Base-by-base conservation (phyloP, 371 early-diverging fungal species). In the Mortierella sp. region DNA sequence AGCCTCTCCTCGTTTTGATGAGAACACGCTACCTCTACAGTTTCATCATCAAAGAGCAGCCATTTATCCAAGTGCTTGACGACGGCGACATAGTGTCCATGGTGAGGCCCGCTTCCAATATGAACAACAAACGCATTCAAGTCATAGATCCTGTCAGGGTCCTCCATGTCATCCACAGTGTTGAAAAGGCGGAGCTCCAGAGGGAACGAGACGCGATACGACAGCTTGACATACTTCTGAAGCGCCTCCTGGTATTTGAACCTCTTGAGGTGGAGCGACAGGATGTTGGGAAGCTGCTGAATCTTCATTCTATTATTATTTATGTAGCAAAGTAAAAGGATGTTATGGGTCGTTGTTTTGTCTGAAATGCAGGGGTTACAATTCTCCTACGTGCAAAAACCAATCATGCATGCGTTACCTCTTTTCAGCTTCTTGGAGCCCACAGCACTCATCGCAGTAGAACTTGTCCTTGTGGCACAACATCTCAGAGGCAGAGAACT, bases 391-490 rank as follows among this genome's bases (percentile, higher is more conserved):
- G 19, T 42, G 3, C 21, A 50, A 28, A 28, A 19, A 26, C 60
- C 28, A 24, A 19, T 21, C 34, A n/a, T 55, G 55, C n/a, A 55
- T 34, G 4, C 16, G 28, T 60, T 88, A 95, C 96, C 94, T 91
- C 81, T 96, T 95, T 88, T 99, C 98, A 28, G 99, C 99, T 85
- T 99, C 99, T 88, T 99, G 99, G 70, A 99, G 90, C 16, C 97
- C 96, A 75, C 94, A 93, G 82, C 99, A 99, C 42, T 91, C 94
- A 89, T 98, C 99, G 86, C 99, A 99, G 87, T 95, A 98, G 82
- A 98, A 99, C 89, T 99, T 99, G 92, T 99, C 96, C 84, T 97
- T 96, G 81, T 97, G 95, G 82, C 97, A 96, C 48, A 99, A 88
- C 72, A 96, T 96, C 84, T 99, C 99, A 70, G 94, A 95, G 5